Conservation (phyloP, 306 rosid genomes). For the Pyrus betulifolia region DNA sequence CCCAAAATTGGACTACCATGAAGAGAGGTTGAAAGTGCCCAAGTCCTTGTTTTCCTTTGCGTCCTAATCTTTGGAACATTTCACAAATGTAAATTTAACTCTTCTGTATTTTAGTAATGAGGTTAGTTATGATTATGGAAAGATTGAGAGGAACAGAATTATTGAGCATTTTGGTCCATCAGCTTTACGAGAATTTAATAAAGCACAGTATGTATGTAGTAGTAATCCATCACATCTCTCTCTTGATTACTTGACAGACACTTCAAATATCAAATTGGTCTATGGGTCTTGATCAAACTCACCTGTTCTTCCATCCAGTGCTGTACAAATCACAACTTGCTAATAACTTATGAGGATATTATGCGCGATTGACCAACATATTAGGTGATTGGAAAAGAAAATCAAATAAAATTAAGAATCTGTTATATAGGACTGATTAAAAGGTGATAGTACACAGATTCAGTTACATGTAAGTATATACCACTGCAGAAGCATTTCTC, state of each 20-base stretch:
- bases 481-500: not conserved
- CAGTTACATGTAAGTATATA: not conserved
- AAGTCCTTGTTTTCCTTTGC: not conserved
- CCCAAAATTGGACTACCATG: constrained; percentile 2
- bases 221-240: constrained; percentile 22
- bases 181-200: not conserved
- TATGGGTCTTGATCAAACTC: constrained; percentile 30
- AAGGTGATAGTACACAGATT: not conserved
- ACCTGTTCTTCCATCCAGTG: constrained; percentile 28
- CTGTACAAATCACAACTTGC: constrained; percentile 26
- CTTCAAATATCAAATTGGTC: constrained; percentile 35
- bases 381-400: not conserved
- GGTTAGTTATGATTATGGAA: constrained; percentile 67
- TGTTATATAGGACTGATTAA: not conserved
- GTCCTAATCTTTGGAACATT: not conserved
- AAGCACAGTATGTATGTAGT: not conserved
- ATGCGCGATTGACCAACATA: not conserved
- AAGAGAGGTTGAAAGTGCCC: not conserved
- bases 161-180: constrained; percentile 1
- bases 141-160: constrained; percentile 35
- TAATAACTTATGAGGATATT: not conserved
- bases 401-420: not conserved
- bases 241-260: constrained; percentile 39
- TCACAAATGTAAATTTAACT: constrained; percentile 9
- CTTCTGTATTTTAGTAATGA: constrained; percentile 14